Percentiles rank a stretch among this genome's conserved stretches.
These are phyloP conservation scores for Eucalyptus brandiana DNA, from an alignment of 345 rosid species.

Conservation along the genomic window DNA sequence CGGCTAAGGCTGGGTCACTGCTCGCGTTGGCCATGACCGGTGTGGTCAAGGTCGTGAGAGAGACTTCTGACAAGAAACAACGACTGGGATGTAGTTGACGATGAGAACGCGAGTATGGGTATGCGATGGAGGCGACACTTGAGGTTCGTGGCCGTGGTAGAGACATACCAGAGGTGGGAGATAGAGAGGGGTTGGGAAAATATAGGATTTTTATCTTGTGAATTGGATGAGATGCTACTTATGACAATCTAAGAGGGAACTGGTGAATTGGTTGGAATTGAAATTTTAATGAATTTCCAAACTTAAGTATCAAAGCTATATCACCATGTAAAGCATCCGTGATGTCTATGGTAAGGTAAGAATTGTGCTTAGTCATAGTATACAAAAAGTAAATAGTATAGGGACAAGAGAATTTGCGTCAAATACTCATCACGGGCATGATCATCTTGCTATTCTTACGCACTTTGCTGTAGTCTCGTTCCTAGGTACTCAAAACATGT, in stretches of 20 bases:
- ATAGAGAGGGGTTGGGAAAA: background rate
- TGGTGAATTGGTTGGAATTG: background rate
- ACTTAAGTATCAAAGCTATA: background rate
- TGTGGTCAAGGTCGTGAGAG: background rate
- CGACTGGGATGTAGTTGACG: background rate
- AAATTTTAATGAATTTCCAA: background rate
- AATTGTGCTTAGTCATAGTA: background rate
- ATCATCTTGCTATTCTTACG: background rate
- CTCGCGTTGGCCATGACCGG: background rate
- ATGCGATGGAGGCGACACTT: background rate
- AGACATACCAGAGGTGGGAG: background rate
- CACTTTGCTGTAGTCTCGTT: background rate
- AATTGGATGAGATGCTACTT: background rate
- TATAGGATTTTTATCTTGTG: background rate
- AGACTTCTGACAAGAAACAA: background rate
- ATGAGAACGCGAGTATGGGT: background rate
- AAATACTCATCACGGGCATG: background rate
- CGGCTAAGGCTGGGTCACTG: background rate
- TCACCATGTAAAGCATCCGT: background rate
- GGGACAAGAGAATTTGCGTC: background rate
- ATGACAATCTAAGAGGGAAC: background rate
- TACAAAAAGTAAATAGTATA: background rate
- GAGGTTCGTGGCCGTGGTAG: background rate
- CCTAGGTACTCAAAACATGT: background rate
- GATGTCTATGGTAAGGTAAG: background rate